Evolutionary conservation across 805 yeast genomes (phyloP), one percentile per base, ranked within the genome.

Genomic region (Candida verbasci): DNA sequence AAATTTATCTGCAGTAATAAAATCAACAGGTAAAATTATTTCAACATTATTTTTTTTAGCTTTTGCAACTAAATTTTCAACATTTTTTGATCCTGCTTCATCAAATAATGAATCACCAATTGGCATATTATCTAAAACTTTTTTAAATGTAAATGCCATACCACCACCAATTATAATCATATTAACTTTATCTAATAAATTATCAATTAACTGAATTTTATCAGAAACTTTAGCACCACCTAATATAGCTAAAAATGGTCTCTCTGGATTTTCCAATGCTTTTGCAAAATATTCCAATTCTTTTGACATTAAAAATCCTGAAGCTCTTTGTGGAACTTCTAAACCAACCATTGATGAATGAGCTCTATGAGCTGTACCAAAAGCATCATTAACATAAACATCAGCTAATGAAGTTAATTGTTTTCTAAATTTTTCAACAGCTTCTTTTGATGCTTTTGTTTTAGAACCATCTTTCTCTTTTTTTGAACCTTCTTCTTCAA

Each of bases 171-270:
- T 81, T 71, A 93, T 87, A 65, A 93, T 76, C 47, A 82, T 70
- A 71, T 93, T 84, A 58, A 93, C 97, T 80, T 93, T 93, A 77
- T 91, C 93, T 59, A 91, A 78, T 69, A 80, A 75, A 81, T 89
- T 93, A 75, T 93, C 97, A 60, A 93, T 93, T 71, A 93, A 81
- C 76, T 87, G 97, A 62, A 93, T 93, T 83, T 93, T 93, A 73
- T 93, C 98, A 50, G 95, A 84, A 52, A 93, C 97, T 80, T 93
- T 93, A 58, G 98, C 98, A 75, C 98, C 98, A 68, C 98, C 98
- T 52, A 93, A 79, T 65, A 93, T 93, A 53, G 98, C 98, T 61
- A 93, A 78, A 82, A 93, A 93, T 53, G 98, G 98, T 75, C 97
- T 85, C 56, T 70, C 82, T 61, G 99, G 99, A 81, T 84, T 79